Evolutionary conservation across 331 rosid genomes (phyloP), one percentile per base, ranked within the genome.

Genomic region (Quercus tomentella): DNA sequence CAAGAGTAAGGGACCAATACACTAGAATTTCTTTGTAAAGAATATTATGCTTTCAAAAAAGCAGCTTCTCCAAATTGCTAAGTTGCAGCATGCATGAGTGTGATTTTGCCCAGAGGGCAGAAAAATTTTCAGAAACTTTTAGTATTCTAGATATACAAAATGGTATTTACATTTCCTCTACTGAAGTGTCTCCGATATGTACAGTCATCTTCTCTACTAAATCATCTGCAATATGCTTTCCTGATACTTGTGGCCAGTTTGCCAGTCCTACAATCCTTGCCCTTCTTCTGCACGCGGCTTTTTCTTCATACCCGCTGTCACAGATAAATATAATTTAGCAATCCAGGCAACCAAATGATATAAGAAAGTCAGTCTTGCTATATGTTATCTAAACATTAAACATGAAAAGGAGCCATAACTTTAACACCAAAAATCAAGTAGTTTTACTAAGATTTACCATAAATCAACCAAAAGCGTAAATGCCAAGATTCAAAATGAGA

Each of bases 221-320:
- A 20, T 49, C 41, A 56, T 73, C 28, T 12, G 41, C 51, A 25
- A n/a, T 74, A 31, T 55, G 9, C 54, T 35, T 14, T 22, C 33
- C 51, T 14, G 37, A 31, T 23, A 30, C 55, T 66, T 35, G 37
- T 52, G 70, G 52, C 25, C 61, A 56, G 54, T 43, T 56, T 55
- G 71, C 57, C 72, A 57, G 74, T 69, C 82, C 71, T 69, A 30
- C 23, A 72, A 10, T 5, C 87, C 86, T 0, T 41, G 45, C 45
- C 82, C 92, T 43, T 92, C 96, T 84, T 80, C 88, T 80, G 89
- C 96, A 15, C 89, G 92, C 4, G 97, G 94, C 94, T 88, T 86
- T 86, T 93, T 89, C 90, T 89, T 93, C 2, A 91, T 74, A 23
- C 11, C 54, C 0, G 80, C 94, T 92, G 94, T 86, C 58, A 82